Base-by-base conservation (phyloP, 2,329 filamentous ascomycete species). In the Claviceps quebecensis region DNA sequence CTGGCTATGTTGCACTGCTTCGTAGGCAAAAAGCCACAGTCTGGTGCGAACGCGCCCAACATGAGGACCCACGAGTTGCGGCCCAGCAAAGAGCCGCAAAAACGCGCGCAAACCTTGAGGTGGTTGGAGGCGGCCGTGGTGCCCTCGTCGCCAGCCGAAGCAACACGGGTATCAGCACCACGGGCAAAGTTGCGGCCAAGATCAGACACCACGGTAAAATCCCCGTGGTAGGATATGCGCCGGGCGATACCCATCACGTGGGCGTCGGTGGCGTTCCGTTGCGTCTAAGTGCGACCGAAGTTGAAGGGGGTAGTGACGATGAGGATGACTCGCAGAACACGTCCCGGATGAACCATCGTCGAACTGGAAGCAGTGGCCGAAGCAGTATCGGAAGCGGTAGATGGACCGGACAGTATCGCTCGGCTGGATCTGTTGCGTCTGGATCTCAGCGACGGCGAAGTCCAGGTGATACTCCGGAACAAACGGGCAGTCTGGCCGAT, bases 21-120 rank as follows among this genome's bases (percentile, higher is more conserved):
- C 82, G 93, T 56, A 91, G 90, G 66, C 93, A 98, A 69, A 97
- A 97, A 67, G 93, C 89, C 36, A 98, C 93, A 0, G 93, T 98
- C 4, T 98, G 93, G 93, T 96, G 90, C 71, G 93, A 97, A 64
- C 84, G 90, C 50, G 80, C 91, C 9, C 93, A 98, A 66, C 83
- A 87, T 55, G 89, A 97, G 67, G 93, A 98, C 65, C 87, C 91
- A 0, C 79, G 88, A 48, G 72, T 93, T 52, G 72, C 84, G 4
- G 89, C 88, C 29, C 85, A 90, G 61, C 89, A 95, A 66, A 80
- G 86, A 53, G 85, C 86, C 39, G 93, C 90, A 53, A 95, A 93
- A 72, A 82, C 87, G 71, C 78, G 89, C 47, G 93, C 93, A 13
- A 83, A 84, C 52, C 81, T 86, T 60, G 89, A 96, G 69, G 83